Evolutionary conservation across 2,329 filamentous ascomycete species (phyloP).

Genomic region (Ophiostoma sp.): DNA sequence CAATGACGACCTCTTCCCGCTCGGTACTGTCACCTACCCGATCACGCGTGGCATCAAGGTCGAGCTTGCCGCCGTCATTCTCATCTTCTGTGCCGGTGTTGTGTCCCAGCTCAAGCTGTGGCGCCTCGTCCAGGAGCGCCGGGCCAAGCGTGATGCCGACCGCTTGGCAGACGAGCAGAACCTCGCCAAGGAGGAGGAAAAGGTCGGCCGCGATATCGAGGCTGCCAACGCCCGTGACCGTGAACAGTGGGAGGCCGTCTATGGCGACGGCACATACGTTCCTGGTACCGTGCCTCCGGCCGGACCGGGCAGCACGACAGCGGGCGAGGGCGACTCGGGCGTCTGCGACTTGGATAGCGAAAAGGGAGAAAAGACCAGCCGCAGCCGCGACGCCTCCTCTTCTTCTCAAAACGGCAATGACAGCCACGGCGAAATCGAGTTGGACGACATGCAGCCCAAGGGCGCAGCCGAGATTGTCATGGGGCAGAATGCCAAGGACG

Average conservation of each 20-base stretch:
- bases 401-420: background rate
- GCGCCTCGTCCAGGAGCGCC: conserved; percentile 66
- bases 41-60: conserved; percentile 80
- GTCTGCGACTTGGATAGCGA: conserved; percentile 44
- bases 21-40: conserved; percentile 71
- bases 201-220: conserved; percentile 62
- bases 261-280: conserved; percentile 52
- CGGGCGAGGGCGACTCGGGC: conserved; percentile 44
- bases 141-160: conserved; percentile 48
- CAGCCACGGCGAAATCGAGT: conserved; percentile 41
- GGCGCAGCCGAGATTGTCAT: conserved; percentile 40
- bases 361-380: conserved; percentile 41
- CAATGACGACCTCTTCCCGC: conserved; percentile 73
- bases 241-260: conserved; percentile 69
- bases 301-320: conserved; percentile 26
- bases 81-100: conserved; percentile 68
- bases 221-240: conserved; percentile 56
- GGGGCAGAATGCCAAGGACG: conserved; percentile 39
- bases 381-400: background rate
- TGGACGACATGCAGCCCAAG: conserved; percentile 45
- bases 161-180: conserved; percentile 47
- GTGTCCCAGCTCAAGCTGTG: conserved; percentile 82
- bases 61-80: conserved; percentile 70
- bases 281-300: background rate
- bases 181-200: conserved; percentile 61